Evolutionary conservation across 768 basidiomycete genomes (phyloP).

Genomic region (Lentinus tigrinus): DNA sequence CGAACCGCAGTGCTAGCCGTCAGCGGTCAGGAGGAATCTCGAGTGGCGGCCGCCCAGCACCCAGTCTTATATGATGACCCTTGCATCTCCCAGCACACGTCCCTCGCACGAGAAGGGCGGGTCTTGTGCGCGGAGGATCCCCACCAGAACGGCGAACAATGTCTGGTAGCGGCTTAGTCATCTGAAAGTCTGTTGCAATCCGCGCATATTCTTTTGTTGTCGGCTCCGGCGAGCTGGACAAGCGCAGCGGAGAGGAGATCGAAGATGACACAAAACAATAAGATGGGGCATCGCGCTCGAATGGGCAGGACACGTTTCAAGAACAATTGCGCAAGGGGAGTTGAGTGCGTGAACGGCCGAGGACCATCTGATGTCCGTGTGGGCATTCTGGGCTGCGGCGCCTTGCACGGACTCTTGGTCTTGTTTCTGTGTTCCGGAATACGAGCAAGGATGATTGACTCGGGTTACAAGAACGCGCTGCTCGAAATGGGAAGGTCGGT

Average conservation of each 20-base stretch:
- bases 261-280: conserved; percentile 1
- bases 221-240: background rate
- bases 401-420: conserved; percentile 2
- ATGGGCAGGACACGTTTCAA: background rate
- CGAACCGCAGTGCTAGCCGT: background rate
- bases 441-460: conserved; percentile 9
- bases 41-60: background rate
- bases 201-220: conserved; percentile 11
- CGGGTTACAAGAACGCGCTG: conserved; percentile 6
- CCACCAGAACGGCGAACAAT: conserved; percentile 11
- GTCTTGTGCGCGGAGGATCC: conserved; percentile 10
- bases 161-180: conserved; percentile 16
- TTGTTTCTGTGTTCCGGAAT: conserved; percentile 11
- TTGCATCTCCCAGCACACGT: background rate
- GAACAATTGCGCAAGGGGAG: background rate
- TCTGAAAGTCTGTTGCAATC: conserved; percentile 2
- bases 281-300: background rate
- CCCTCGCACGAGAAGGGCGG: background rate
- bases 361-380: conserved; percentile 4
- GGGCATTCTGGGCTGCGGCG: background rate
- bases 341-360: background rate
- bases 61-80: background rate
- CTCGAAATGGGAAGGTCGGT: conserved; percentile 4
- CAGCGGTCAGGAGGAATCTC: background rate
- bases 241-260: background rate